These are phyloP conservation scores for Omphalotus guepiniiformis DNA, from an alignment of 768 basidiomycete species.

Conservation along the genomic window DNA sequence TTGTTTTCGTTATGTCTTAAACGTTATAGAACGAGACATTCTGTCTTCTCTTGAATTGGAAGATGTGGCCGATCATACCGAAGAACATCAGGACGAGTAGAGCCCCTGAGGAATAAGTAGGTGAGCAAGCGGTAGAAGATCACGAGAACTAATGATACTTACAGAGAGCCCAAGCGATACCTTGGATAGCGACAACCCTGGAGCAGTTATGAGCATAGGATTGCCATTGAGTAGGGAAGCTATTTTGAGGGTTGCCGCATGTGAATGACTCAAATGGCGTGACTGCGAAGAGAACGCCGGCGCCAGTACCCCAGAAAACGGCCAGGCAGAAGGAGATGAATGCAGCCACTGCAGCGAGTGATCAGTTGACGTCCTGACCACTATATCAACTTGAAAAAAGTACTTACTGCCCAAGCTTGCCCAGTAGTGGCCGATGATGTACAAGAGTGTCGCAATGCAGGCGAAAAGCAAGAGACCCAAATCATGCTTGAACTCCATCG, in stretches of 20 bases:
- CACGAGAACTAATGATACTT: slow-evolving; percentile 8
- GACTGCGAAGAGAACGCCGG: slow-evolving; percentile 23
- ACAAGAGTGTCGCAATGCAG: slow-evolving; percentile 21
- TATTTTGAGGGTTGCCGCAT: slow-evolving; percentile 14
- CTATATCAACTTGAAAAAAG: not conserved
- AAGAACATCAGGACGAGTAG: slow-evolving; percentile 24
- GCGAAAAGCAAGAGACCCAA: slow-evolving; percentile 26
- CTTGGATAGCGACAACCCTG: slow-evolving; percentile 25
- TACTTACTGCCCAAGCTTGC: slow-evolving; percentile 22
- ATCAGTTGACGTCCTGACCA: not conserved
- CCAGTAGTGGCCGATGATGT: slow-evolving; percentile 22
- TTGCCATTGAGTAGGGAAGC: slow-evolving; percentile 22
- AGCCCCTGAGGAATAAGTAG: slow-evolving; percentile 16
- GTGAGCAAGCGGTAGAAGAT: not conserved
- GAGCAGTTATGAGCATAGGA: slow-evolving; percentile 22
- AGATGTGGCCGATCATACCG: slow-evolving; percentile 24
- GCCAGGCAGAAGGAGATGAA: slow-evolving; percentile 24
- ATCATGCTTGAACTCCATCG: slow-evolving; percentile 24
- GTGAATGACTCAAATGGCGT: slow-evolving; percentile 23
- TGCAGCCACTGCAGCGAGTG: slow-evolving; percentile 17
- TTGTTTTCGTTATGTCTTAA: slow-evolving; percentile 3
- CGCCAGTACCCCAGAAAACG: slow-evolving; percentile 30
- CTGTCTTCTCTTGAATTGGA: slow-evolving; percentile 18
- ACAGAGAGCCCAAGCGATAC: slow-evolving; percentile 28
- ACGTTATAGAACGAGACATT: slow-evolving; percentile 21